Evolutionary conservation across 2,329 filamentous ascomycete species (phyloP).

Genomic region (Calonectria fujianensis): DNA sequence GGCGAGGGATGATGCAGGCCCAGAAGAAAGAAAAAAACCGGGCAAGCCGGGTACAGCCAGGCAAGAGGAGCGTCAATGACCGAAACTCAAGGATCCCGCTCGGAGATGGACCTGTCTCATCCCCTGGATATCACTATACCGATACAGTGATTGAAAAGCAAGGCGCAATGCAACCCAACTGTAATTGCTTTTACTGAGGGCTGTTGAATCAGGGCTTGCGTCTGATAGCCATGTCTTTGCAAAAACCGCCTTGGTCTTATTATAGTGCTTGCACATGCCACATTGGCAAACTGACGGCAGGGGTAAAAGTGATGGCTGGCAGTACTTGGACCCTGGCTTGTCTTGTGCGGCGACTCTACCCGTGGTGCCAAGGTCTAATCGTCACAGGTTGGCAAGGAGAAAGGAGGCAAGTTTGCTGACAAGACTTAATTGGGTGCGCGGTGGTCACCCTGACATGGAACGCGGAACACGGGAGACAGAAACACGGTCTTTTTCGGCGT

Average conservation of each 20-base stretch:
- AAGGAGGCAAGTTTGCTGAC: slow-evolving; percentile 37
- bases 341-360: slow-evolving; percentile 37
- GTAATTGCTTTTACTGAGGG: slow-evolving; percentile 32
- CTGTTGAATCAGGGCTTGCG: slow-evolving; percentile 37
- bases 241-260: slow-evolving; percentile 37
- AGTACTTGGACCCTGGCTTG: slow-evolving; percentile 40
- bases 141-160: background rate
- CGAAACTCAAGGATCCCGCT: slow-evolving; percentile 40
- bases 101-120: slow-evolving; percentile 49
- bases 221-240: slow-evolving; percentile 38
- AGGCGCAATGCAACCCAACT: slow-evolving; percentile 24
- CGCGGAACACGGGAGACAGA: slow-evolving; percentile 13
- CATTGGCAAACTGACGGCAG: slow-evolving; percentile 33
- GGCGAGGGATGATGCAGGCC: slow-evolving; percentile 49
- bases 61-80: slow-evolving; percentile 37
- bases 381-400: slow-evolving; percentile 39
- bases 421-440: slow-evolving; percentile 7
- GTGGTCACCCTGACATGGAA: slow-evolving; percentile 21
- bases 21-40: slow-evolving; percentile 44
- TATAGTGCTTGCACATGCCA: slow-evolving; percentile 52
- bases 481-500: slow-evolving; percentile 23
- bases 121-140: slow-evolving; percentile 47
- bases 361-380: slow-evolving; percentile 42
- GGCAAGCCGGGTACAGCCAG: slow-evolving; percentile 33
- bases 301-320: slow-evolving; percentile 40